A percentile compares a stretch with the other conserved stretches of the same genome.
phyloP scores from a whole-genome alignment of 164 flowering plant genomes.

The Magnolia changhungtana region DNA sequence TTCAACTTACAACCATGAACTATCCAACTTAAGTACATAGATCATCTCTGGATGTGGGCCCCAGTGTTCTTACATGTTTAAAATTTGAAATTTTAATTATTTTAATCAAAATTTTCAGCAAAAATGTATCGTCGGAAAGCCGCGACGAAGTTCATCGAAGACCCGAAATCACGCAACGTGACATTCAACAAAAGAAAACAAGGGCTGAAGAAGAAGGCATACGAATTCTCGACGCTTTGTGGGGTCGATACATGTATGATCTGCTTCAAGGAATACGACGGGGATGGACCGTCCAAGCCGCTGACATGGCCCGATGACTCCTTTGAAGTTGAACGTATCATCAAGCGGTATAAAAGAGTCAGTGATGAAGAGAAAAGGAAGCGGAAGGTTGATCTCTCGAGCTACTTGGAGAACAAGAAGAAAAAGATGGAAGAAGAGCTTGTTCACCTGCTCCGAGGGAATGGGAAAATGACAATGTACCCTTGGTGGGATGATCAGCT shows the following conservation, averaged over 20 bases:
- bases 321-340: neutral
- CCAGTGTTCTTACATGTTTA: too few relatives aligned
- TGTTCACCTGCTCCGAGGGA: neutral
- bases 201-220: conserved; percentile 23
- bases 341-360: neutral
- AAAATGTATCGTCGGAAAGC: conserved; percentile 25
- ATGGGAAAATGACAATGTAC: neutral
- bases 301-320: conserved; percentile 9
- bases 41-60: too few relatives aligned
- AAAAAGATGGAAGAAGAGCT: conserved; percentile 2
- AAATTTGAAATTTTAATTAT: too few relatives aligned
- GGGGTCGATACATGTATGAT: conserved; percentile 24
- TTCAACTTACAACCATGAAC: too few relatives aligned
- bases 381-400: neutral
- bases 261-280: conserved; percentile 1
- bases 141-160: conserved; percentile 10
- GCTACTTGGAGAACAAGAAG: neutral
- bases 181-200: conserved; percentile 22
- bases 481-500: neutral
- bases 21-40: too few relatives aligned
- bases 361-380: conserved; percentile 6
- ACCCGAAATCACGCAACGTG: conserved; percentile 13
- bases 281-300: neutral
- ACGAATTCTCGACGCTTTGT: conserved; percentile 27
- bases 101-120: neutral